These are phyloP conservation scores for Coriaria nepalensis DNA, from an alignment of 306 rosid species.

Conservation along the genomic window DNA sequence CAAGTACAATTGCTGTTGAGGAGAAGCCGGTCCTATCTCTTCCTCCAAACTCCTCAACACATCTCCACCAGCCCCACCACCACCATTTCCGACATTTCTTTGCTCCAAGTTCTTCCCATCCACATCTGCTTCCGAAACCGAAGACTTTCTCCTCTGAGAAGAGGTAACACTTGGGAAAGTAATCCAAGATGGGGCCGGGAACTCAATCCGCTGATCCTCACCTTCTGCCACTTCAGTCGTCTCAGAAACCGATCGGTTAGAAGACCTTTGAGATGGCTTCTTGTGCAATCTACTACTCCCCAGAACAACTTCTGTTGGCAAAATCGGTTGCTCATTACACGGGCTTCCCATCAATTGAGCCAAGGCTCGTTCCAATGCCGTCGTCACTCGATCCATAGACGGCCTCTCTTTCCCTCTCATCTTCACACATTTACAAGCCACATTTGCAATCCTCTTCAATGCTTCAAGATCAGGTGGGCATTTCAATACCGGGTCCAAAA, in stretches of 20 bases:
- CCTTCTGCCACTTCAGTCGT: slow-evolving; percentile 56
- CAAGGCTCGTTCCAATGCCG: slow-evolving; percentile 75
- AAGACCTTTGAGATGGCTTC: slow-evolving; percentile 78
- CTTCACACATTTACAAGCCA: slow-evolving; percentile 82
- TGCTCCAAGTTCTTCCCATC: slow-evolving; percentile 58
- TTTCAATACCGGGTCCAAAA: slow-evolving; percentile 59
- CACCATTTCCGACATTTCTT: slow-evolving; percentile 39
- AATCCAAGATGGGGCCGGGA: slow-evolving; percentile 93
- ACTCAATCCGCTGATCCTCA: slow-evolving; percentile 77
- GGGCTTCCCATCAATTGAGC: slow-evolving; percentile 90
- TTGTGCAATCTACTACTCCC: slow-evolving; percentile 89
- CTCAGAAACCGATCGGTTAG: slow-evolving; percentile 62
- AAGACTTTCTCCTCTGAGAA: slow-evolving; percentile 88
- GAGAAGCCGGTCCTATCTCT: slow-evolving; percentile 97
- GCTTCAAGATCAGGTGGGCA: slow-evolving; percentile 67
- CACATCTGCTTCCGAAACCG: slow-evolving; percentile 70
- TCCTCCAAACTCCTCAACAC: slow-evolving; percentile 89
- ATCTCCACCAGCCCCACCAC: slow-evolving; percentile 50
- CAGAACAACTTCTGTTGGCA: slow-evolving; percentile 85
- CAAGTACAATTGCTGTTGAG: slow-evolving; percentile 69
- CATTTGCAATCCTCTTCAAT: slow-evolving; percentile 79
- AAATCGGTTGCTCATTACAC: slow-evolving; percentile 79
- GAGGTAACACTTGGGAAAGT: slow-evolving; percentile 96
- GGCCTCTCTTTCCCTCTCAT: slow-evolving; percentile 98
- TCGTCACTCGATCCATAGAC: slow-evolving; percentile 92